Evolutionary conservation across 257 asterid species (phyloP).

Genomic region (Capsicum chinense): DNA sequence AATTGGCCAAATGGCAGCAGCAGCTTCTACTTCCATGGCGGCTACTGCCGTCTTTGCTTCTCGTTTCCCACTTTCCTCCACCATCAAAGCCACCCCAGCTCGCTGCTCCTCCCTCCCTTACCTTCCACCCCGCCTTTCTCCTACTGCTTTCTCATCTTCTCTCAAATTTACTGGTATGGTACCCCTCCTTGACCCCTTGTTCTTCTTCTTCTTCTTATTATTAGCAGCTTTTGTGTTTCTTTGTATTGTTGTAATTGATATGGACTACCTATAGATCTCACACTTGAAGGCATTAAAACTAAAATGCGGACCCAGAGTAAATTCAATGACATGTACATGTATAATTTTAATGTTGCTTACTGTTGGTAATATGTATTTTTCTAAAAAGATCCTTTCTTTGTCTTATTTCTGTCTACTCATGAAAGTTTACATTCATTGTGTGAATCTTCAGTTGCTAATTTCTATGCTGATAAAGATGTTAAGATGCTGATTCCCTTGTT

Average conservation of each 20-base stretch:
- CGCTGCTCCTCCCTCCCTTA: constrained; percentile 59
- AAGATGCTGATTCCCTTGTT: not conserved
- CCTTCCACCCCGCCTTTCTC: constrained; percentile 53
- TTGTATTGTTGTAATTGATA: not conserved
- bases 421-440: not conserved
- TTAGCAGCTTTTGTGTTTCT: not conserved
- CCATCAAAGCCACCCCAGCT: constrained; percentile 32
- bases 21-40: constrained; percentile 92
- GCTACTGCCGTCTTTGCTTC: constrained; percentile 77
- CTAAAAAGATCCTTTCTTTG: not conserved
- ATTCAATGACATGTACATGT: not conserved
- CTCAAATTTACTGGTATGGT: constrained; percentile 75
- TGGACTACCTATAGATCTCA: not conserved
- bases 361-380: not conserved
- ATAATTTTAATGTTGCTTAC: not conserved
- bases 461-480: not conserved
- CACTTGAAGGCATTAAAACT: not conserved
- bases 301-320: not conserved
- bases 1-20: constrained; percentile 61
- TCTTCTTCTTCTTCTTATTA: not conserved
- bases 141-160: constrained; percentile 44
- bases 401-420: not conserved
- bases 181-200: not conserved
- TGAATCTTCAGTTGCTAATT: not conserved
- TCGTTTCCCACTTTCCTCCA: constrained; percentile 51